Evolutionary conservation across 768 basidiomycete genomes (phyloP), one percentile per base, ranked within the genome.

Genomic region (Melanogaster broomeanus): DNA sequence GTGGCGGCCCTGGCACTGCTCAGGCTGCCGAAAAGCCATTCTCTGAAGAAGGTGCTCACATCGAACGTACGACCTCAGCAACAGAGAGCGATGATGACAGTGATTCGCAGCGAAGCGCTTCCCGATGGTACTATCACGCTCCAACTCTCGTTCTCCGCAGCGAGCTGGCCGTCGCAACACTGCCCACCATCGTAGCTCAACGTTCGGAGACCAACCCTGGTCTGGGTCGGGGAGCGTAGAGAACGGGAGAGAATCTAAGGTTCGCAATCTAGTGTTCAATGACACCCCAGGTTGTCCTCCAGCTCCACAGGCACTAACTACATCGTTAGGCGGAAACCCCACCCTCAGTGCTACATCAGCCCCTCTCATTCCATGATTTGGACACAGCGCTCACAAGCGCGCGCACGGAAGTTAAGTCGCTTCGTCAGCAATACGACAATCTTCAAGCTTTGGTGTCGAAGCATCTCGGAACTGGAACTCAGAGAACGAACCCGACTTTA

Each of bases 341-440:
- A 19, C 38, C 38, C n/a, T 25, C 48, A 25, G 27, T 15, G 16
- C 25, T 45, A 9, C 44, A 45, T 11, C 54, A 49, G 19, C 60
- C 56, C 0, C 55, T 70, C 40, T 63, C 60, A 4, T 56, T 70
- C 10, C 57, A 64, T 11, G 52, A 68, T 6, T 10, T 68, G 50
- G 64, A 66, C 12, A 30, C 46, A 13, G 67, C 62, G 2, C 59
- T 68, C 25, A 52, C 50, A 12, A 48, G 35, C 40, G 64, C 64
- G 1, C 59, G 57, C 2, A 56, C 58, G 16, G 68, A 68, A 45
- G 62, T 70, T 12, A 39, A 33, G 25, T 37, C 57, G 8, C 66
- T 68, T 21, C 66, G 62, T 13, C 56, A 43, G 24, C 52, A 53
- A 49, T 68, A 68, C 41, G 66, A 66, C 9, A 48, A 52, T n/a